Conservation (phyloP, 805 yeast species). For the Starmerella vaccinii region DNA sequence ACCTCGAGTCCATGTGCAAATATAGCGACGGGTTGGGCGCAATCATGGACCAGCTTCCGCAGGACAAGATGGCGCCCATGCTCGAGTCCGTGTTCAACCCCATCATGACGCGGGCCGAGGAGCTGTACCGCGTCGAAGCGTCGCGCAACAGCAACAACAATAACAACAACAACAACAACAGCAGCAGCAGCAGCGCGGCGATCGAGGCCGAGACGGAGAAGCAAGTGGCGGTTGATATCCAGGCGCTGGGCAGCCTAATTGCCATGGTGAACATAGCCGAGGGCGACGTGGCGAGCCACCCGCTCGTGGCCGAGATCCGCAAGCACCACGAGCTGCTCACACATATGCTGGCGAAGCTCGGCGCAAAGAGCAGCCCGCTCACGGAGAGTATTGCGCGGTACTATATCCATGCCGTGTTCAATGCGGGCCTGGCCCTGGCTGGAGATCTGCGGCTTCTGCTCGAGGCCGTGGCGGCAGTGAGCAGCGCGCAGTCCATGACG, state of each 20-base stretch:
- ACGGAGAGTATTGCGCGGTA: conserved; percentile 18
- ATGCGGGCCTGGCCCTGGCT: conserved; percentile 13
- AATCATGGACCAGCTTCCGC: conserved; percentile 39
- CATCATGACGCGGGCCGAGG: conserved; percentile 47
- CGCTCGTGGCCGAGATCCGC: conserved; percentile 28
- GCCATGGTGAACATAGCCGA: conserved; percentile 52
- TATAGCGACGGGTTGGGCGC: conserved; percentile 85
- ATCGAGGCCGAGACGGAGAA: neutral
- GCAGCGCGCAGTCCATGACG: conserved; percentile 2
- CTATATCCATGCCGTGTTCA: conserved; percentile 19
- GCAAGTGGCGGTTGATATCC: conserved; percentile 29
- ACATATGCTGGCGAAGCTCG: conserved; percentile 7
- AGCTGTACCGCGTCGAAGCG: conserved; percentile 25
- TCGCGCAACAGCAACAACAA: no score
- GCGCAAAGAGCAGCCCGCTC: conserved; percentile 3
- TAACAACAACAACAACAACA: no score
- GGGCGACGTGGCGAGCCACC: conserved; percentile 17
- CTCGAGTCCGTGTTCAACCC: conserved; percentile 70
- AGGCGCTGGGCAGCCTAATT: conserved; percentile 50
- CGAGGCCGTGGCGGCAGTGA: conserved; percentile 1
- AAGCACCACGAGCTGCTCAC: conserved; percentile 14
- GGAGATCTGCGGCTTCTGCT: conserved; percentile 10
- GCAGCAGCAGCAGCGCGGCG: neutral
- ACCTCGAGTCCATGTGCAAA: conserved; percentile 60
- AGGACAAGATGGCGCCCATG: conserved; percentile 35